These are phyloP conservation scores for Paramecium primaurelia DNA, from an alignment of 73 alveolate species.

Conservation along the genomic window DNA sequence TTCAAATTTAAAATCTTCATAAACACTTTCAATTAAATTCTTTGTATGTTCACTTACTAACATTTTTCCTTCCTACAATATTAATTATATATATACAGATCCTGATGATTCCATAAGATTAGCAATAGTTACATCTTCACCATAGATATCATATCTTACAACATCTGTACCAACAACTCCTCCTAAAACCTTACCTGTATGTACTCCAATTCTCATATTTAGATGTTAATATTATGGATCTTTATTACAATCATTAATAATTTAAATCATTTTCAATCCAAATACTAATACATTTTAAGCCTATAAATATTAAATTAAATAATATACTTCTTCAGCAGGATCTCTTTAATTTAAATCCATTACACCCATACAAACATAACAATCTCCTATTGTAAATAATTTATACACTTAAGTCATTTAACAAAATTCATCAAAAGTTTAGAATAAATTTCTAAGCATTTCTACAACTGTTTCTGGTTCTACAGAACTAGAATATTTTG, in stretches of 20 bases:
- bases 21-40: background rate
- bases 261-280: slow-evolving; percentile 43
- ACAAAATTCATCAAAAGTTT: slow-evolving; percentile 47
- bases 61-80: slow-evolving; percentile 27
- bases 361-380: slow-evolving; percentile 58
- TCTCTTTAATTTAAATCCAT: slow-evolving; percentile 10
- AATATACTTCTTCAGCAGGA: slow-evolving; percentile 54
- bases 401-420: slow-evolving; percentile 35
- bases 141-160: slow-evolving; percentile 65
- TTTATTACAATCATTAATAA: slow-evolving; percentile 39
- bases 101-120: slow-evolving; percentile 7
- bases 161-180: slow-evolving; percentile 67
- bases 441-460: slow-evolving; percentile 37
- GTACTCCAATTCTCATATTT: slow-evolving; percentile 64
- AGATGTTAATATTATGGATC: slow-evolving; percentile 3
- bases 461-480: slow-evolving; percentile 49
- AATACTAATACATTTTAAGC: slow-evolving; percentile 27
- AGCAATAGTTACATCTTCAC: slow-evolving; percentile 59
- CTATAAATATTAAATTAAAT: background rate
- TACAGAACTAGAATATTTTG: slow-evolving; percentile 47
- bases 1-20: slow-evolving; percentile 6
- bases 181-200: slow-evolving; percentile 62
- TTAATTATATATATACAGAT: background rate
- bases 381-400: slow-evolving; percentile 56
- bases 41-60: slow-evolving; percentile 8